Evolutionary conservation across 331 rosid species (phyloP).

Genomic region (Acacia concinna): DNA sequence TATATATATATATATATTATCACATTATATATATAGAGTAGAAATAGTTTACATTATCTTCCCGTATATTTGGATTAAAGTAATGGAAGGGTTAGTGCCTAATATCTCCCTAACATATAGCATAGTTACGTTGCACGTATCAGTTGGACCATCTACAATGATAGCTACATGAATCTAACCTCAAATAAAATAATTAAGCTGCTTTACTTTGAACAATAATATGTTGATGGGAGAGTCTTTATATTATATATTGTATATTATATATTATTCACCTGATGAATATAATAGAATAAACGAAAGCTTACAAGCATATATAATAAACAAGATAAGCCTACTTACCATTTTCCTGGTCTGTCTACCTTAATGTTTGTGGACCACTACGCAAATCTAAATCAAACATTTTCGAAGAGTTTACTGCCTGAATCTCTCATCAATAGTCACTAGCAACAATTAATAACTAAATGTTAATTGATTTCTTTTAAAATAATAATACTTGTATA

Average conservation of each 20-base stretch:
- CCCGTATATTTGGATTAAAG: not conserved
- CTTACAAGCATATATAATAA: conserved; percentile 3
- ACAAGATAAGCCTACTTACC: conserved; percentile 6
- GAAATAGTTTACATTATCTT: conserved; percentile 35
- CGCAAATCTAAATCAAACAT: conserved; percentile 15
- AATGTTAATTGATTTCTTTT: not conserved
- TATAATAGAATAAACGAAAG: conserved; percentile 5
- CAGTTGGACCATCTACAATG: not conserved
- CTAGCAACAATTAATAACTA: not conserved
- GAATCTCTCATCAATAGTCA: not conserved
- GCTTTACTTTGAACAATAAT: not conserved
- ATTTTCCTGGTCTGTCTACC: conserved; percentile 11
- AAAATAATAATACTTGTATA: not conserved
- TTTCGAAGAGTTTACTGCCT: not conserved
- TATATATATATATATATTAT: not conserved
- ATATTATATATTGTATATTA: not conserved
- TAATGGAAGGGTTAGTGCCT: conserved; percentile 20
- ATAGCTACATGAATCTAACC: conserved; percentile 33
- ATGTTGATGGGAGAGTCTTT: not conserved
- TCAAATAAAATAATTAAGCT: not conserved
- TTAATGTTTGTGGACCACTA: conserved; percentile 29
- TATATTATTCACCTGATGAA: not conserved
- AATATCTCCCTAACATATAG: conserved; percentile 27
- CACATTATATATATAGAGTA: not conserved
- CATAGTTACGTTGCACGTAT: conserved; percentile 9